These are phyloP conservation scores for Talaromyces borbonicus DNA, from an alignment of 495 filamentous ascomycete species.

Conservation along the genomic window DNA sequence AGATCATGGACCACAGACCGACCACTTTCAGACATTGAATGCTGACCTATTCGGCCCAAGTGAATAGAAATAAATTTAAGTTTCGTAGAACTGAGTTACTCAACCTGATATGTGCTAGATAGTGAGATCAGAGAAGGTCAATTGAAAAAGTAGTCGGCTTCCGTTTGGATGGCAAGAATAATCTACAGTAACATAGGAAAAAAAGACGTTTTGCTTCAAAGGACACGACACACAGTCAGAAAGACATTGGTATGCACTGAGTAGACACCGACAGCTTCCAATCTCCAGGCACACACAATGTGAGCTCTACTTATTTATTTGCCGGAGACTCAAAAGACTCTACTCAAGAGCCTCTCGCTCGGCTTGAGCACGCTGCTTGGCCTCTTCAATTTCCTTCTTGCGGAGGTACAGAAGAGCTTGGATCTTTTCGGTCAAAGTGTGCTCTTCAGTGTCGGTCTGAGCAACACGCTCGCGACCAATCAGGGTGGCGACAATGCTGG, in stretches of 20 bases:
- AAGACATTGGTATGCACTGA: not conserved
- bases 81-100: no score
- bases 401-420: conserved; percentile 49
- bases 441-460: conserved; percentile 37
- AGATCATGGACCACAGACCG: no score
- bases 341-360: conserved; percentile 35
- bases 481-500: conserved; percentile 74
- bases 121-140: no score
- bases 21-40: no score
- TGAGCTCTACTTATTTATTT: no score
- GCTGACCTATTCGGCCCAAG: no score
- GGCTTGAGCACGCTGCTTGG: conserved; percentile 34
- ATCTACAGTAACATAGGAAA: conserved; percentile 3
- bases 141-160: not conserved
- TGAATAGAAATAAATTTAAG: no score
- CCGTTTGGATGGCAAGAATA: not conserved
- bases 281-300: not conserved
- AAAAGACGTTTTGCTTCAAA: conserved; percentile 1
- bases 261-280: not conserved
- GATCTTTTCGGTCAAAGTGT: conserved; percentile 52
- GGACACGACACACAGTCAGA: not conserved
- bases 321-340: no score
- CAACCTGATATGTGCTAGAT: no score
- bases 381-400: conserved; percentile 53
- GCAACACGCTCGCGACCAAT: conserved; percentile 80